A percentile compares a stretch with the other conserved stretches of the same genome.
phyloP scores from a whole-genome alignment of 1,284 basidiomycete species.

The Apiotrichum laibachii region DNA sequence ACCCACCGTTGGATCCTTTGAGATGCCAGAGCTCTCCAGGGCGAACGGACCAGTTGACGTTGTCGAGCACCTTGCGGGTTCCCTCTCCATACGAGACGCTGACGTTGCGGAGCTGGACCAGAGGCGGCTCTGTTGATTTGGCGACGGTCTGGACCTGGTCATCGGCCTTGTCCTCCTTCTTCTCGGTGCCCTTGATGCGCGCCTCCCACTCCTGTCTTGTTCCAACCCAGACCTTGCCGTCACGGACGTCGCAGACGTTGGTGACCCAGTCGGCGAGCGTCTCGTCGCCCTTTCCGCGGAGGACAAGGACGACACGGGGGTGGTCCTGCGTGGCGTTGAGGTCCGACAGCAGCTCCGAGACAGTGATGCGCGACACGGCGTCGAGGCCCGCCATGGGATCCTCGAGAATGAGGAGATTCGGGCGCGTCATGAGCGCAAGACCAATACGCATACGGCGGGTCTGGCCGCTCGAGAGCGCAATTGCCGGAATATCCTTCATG shows the following conservation, averaged over 20 bases:
- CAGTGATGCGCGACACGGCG: constrained; percentile 40
- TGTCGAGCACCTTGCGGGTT: constrained; percentile 62
- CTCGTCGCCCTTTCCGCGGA: constrained; percentile 68
- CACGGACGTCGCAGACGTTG: constrained; percentile 62
- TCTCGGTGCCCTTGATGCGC: not conserved
- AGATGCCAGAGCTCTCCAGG: constrained; percentile 83
- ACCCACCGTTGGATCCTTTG: constrained; percentile 74
- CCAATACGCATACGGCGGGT: constrained; percentile 81
- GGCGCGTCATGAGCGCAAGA: constrained; percentile 67
- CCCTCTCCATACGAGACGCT: constrained; percentile 70
- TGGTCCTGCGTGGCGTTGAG: constrained; percentile 38
- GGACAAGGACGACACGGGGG: constrained; percentile 66
- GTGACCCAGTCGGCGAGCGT: constrained; percentile 78
- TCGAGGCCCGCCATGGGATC: constrained; percentile 62
- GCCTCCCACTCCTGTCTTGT: constrained; percentile 50
- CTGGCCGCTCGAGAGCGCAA: constrained; percentile 88
- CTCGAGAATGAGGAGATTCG: constrained; percentile 73
- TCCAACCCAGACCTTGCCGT: constrained; percentile 56
- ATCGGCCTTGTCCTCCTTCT: not conserved
- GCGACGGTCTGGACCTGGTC: not conserved
- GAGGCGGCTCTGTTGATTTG: constrained; percentile 38
- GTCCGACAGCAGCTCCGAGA: constrained; percentile 39
- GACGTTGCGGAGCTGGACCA: constrained; percentile 65
- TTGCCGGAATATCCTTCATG: constrained; percentile 73
- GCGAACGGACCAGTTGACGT: constrained; percentile 74